Evolutionary conservation across 129 eudicot species (phyloP).

Genomic region (Chrysanthemum lavandulifolium): DNA sequence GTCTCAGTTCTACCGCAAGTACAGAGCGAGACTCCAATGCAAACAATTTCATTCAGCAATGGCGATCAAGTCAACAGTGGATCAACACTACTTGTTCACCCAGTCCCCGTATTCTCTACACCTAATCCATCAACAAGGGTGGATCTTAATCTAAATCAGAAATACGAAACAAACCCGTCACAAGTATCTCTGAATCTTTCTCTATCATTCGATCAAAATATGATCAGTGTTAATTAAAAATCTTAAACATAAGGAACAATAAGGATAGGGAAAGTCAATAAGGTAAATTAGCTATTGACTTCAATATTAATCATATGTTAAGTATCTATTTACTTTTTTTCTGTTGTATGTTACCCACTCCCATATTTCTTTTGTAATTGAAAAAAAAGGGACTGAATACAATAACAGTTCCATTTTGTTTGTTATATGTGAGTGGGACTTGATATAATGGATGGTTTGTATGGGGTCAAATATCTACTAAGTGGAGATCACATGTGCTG

Average conservation of each 20-base stretch:
- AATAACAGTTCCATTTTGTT: slow-evolving; percentile 19
- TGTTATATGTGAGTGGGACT: slow-evolving; percentile 28
- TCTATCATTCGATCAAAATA: slow-evolving; percentile 33
- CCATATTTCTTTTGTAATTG: slow-evolving; percentile 24
- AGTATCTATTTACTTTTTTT: slow-evolving; percentile 13
- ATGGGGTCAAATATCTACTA: slow-evolving; percentile 18
- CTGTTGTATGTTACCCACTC: slow-evolving; percentile 21
- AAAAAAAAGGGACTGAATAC: slow-evolving; percentile 9
- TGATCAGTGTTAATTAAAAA: slow-evolving; percentile 40
- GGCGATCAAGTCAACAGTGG: slow-evolving; percentile 16
- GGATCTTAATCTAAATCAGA: slow-evolving; percentile 33
- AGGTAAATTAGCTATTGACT: slow-evolving; percentile 42
- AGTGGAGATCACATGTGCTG: slow-evolving; percentile 27
- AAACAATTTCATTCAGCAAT: slow-evolving; percentile 8
- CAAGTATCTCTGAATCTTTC: slow-evolving; percentile 39
- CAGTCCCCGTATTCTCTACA: slow-evolving; percentile 11
- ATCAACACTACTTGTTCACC: slow-evolving; percentile 19
- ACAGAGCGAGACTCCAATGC: slow-evolving; percentile 22
- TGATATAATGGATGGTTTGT: slow-evolving; percentile 27
- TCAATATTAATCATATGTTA: slow-evolving; percentile 23
- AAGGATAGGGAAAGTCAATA: slow-evolving; percentile 32
- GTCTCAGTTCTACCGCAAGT: slow-evolving; percentile 12
- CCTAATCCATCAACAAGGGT: slow-evolving; percentile 29
- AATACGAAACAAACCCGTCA: slow-evolving; percentile 19
- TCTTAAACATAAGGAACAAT: not conserved